phyloP scores from a whole-genome alignment of 148 eudicot genomes.

The Camellia sinensis region DNA sequence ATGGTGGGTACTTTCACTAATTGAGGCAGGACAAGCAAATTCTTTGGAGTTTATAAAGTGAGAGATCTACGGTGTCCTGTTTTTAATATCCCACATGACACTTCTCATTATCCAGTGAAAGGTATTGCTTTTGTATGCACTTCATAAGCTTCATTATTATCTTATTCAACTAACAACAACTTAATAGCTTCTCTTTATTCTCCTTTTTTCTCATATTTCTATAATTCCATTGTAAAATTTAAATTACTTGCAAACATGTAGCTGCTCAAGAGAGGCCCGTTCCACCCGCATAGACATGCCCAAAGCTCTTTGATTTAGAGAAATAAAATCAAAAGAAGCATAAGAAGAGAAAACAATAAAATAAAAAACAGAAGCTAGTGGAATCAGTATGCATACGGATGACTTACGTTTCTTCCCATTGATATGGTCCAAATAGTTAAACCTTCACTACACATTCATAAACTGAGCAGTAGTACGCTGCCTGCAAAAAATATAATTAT shows the following conservation, averaged over 20 bases:
- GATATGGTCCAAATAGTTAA: conserved; percentile 97
- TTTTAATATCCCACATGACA: not conserved
- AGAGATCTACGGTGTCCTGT: not conserved
- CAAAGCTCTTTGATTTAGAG: conserved; percentile 95
- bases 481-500: conserved; percentile 51
- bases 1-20: not conserved
- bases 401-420: conserved; percentile 94
- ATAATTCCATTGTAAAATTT: not conserved
- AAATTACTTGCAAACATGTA: conserved; percentile 17
- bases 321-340: conserved; percentile 17
- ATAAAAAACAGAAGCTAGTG: not conserved
- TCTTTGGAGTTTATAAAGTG: not conserved
- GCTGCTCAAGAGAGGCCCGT: conserved; percentile 92
- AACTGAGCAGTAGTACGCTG: conserved; percentile 95
- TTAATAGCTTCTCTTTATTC: not conserved
- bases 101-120: not conserved
- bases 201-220: not conserved
- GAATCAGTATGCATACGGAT: not conserved
- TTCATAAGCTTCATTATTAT: not conserved
- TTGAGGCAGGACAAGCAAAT: not conserved
- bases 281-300: conserved; percentile 99
- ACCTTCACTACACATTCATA: conserved; percentile 99
- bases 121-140: not conserved
- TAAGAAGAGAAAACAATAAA: not conserved
- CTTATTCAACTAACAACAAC: not conserved